Conservation (phyloP, 305 asterid species). For the Fraxinus floribunda region DNA sequence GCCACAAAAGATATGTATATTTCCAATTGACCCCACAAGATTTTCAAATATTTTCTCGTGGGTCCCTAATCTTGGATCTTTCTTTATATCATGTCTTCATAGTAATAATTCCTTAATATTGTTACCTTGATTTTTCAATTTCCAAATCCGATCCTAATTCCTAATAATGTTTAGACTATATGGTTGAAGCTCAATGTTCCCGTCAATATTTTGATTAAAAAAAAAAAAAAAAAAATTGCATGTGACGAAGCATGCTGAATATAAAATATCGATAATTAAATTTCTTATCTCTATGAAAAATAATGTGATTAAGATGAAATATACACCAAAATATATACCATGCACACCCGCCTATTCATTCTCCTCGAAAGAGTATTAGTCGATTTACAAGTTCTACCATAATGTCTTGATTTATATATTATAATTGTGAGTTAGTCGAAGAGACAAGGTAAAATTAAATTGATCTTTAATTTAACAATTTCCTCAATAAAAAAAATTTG, state of each 20-base stretch:
- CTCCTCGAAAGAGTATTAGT: not conserved
- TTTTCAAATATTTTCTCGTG: constrained; percentile 40
- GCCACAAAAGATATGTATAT: constrained; percentile 58
- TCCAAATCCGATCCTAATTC: not conserved
- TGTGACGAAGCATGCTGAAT: not conserved
- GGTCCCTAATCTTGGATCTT: constrained; percentile 46
- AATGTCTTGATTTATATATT: not conserved
- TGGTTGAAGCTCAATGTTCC: not conserved
- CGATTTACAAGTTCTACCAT: not conserved
- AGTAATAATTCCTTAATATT: constrained; percentile 34
- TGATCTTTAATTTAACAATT: not conserved
- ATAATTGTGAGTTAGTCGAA: not conserved
- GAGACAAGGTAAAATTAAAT: not conserved
- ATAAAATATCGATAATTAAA: not conserved
- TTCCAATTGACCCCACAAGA: constrained; percentile 37
- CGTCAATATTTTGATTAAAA: not conserved
- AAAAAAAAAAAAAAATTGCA: not conserved
- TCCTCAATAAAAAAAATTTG: not conserved
- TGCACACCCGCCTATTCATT: not conserved
- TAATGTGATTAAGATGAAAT: too few species aligned
- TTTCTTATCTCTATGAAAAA: not conserved
- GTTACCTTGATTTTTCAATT: constrained; percentile 27
- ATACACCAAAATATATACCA: not conserved
- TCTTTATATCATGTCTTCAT: constrained; percentile 46
- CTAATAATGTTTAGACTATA: not conserved